These are phyloP conservation scores for Yamadazyma paraphyllophila DNA, from an alignment of 805 yeast species.

Conservation along the genomic window DNA sequence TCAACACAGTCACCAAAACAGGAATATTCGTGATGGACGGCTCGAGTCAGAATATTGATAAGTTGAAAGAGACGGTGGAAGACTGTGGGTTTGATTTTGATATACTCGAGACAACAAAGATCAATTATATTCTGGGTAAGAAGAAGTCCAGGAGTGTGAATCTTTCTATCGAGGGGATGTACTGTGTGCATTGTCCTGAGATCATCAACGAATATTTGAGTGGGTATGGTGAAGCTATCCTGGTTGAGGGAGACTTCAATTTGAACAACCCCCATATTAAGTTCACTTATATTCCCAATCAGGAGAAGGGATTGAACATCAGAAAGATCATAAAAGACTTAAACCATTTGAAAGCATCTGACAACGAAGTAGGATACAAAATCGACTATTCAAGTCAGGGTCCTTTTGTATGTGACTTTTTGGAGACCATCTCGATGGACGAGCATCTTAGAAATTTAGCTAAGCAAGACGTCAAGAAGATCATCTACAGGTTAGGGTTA, in stretches of 20 bases:
- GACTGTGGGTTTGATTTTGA: constrained; percentile 67
- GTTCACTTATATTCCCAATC: constrained; percentile 62
- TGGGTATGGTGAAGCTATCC: constrained; percentile 55
- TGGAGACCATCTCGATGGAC: constrained; percentile 57
- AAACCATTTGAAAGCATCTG: constrained; percentile 38
- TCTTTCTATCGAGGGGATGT: constrained; percentile 63
- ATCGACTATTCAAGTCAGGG: constrained; percentile 20
- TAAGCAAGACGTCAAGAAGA: constrained; percentile 43
- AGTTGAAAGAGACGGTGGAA: constrained; percentile 52
- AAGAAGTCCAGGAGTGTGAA: constrained; percentile 55
- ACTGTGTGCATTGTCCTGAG: constrained; percentile 67
- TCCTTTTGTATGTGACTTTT: constrained; percentile 49
- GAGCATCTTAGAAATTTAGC: constrained; percentile 58
- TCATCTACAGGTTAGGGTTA: constrained; percentile 46
- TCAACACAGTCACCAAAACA: constrained; percentile 58
- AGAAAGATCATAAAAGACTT: constrained; percentile 54
- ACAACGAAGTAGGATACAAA: constrained; percentile 14
- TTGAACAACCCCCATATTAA: constrained; percentile 56
- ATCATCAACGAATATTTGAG: constrained; percentile 47
- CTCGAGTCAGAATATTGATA: constrained; percentile 33
- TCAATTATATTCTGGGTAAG: constrained; percentile 47
- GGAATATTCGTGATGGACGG: constrained; percentile 60
- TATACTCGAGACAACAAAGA: constrained; percentile 40
- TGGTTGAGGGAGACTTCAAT: constrained; percentile 55
- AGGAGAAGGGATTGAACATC: constrained; percentile 46